Evolutionary conservation across 1,139 yeast genomes (phyloP).

Genomic region (Protomyces lactucae-debilis): DNA sequence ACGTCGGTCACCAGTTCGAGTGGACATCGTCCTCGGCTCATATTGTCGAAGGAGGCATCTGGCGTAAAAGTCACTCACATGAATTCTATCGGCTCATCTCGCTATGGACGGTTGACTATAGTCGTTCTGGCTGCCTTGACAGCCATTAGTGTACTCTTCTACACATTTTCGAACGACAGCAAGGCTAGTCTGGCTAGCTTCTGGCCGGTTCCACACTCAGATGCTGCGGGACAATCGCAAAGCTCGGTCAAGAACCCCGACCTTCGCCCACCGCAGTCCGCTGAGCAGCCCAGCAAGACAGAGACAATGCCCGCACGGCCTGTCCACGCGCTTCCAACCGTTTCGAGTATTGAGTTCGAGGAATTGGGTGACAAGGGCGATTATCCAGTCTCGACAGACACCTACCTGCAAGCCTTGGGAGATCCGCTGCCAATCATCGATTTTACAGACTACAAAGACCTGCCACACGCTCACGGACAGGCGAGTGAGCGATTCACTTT

Average conservation of each 20-base stretch:
- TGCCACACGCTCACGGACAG: slow-evolving; percentile 3
- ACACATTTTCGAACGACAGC: background rate
- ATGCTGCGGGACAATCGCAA: no score
- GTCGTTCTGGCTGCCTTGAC: background rate
- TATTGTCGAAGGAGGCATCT: no score
- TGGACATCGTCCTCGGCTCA: no score
- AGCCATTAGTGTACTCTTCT: background rate
- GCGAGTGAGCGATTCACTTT: background rate
- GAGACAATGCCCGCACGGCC: background rate
- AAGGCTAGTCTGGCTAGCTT: background rate
- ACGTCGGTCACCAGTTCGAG: no score
- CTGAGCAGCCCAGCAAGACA: no score
- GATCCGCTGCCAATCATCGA: slow-evolving; percentile 8
- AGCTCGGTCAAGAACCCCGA: no score
- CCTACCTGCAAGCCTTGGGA: background rate
- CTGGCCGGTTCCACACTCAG: background rate
- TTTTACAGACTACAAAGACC: background rate
- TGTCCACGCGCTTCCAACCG: background rate
- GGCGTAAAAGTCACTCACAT: background rate
- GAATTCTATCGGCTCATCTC: background rate
- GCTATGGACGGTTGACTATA: background rate
- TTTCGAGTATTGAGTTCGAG: background rate
- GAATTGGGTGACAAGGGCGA: background rate
- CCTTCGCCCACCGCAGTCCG: no score
- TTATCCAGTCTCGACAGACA: background rate